Base-by-base conservation (phyloP, 202 grass and related monocot genomes). In the Cymbopogon flexuosus region DNA sequence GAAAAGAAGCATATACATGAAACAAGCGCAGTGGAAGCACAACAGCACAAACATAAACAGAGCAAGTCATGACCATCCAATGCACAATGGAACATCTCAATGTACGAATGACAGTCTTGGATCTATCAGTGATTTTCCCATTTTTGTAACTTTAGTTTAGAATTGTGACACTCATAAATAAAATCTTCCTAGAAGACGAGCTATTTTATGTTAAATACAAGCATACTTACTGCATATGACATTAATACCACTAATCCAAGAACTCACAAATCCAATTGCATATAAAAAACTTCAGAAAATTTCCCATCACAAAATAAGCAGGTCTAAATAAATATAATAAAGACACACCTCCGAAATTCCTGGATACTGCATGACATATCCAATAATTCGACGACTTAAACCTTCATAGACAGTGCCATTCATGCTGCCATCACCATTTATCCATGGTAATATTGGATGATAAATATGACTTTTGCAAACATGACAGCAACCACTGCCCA, bases 361-460 rank as follows among this genome's bases (percentile, higher is more conserved):
- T 57, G 94, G 94, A 84, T 90, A 90, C 79, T 92, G 91, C 91
- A 97, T 93, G 76, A 87, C 77, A 46, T 82, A 90, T 29, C 91
- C 94, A 78, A 97, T 86, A 84, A 97, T 31, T 70, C 91, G 77
- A 61, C 85, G 91, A 59, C 82, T 87, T 62, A 93, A 88, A 68
- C 91, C 89, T 80, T 97, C 85, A 31, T 91, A 92, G 16, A 92
- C 73, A 13, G 81, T 87, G 31, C 33, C 87, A 79, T 97, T 97
- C 62, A 77, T 86, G 27, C 85, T 92, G 62, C 94, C 94, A 82
- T 97, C 94, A 84, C 79, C 94, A 87, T 97, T 97, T 80, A 97
- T 86, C 91, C 94, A 97, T 80, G 94, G 89, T 27, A 93, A 84
- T 79, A 97, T 97, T 62, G 89, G 91, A 22, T 87, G 71, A 63